Evolutionary conservation across 805 yeast species (phyloP).

Genomic region (Myxozyma geophila): DNA sequence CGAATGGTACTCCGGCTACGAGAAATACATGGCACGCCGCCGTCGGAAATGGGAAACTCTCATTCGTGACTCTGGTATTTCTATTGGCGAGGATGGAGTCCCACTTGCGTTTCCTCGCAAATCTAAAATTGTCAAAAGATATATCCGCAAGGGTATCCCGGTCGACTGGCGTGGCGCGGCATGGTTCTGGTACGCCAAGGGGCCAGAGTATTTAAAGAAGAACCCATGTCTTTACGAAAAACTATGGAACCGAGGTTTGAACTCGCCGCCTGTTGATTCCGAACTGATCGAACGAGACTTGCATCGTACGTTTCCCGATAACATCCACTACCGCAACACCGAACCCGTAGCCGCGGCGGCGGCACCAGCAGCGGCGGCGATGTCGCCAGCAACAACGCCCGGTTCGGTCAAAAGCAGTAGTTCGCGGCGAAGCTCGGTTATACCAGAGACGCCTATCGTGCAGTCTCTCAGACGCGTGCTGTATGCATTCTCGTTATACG

Average conservation of each 20-base stretch:
- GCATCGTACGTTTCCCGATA: slow-evolving; percentile 94
- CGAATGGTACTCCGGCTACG: slow-evolving; percentile 74
- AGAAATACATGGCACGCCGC: slow-evolving; percentile 63
- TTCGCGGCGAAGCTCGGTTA: slow-evolving; percentile 27
- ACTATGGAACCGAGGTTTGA: slow-evolving; percentile 62
- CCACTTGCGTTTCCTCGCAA: slow-evolving; percentile 77
- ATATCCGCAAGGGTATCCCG: slow-evolving; percentile 90
- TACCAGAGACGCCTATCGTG: slow-evolving; percentile 66
- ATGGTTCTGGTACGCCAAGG: slow-evolving; percentile 94
- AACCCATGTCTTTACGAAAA: slow-evolving; percentile 76
- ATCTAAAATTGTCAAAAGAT: slow-evolving; percentile 76
- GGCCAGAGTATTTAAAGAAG: slow-evolving; percentile 57
- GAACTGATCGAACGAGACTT: slow-evolving; percentile 94
- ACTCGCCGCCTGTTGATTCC: slow-evolving; percentile 68
- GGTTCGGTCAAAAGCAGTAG: slow-evolving; percentile 1
- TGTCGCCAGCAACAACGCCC: slow-evolving; percentile 13
- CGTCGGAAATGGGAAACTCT: slow-evolving; percentile 76
- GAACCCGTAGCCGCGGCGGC: slow-evolving; percentile 42
- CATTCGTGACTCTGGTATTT: slow-evolving; percentile 70
- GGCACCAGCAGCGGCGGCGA: neutral
- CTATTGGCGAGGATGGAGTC: slow-evolving; percentile 48
- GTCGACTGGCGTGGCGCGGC: slow-evolving; percentile 97
- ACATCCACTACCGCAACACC: slow-evolving; percentile 65
- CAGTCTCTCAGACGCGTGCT: slow-evolving; percentile 78
- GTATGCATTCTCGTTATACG: slow-evolving; percentile 79